Percentiles rank a stretch among this genome's conserved stretches.
Conservation (phyloP, 306 rosid genomes). For the Hippophae rhamnoides region DNA sequence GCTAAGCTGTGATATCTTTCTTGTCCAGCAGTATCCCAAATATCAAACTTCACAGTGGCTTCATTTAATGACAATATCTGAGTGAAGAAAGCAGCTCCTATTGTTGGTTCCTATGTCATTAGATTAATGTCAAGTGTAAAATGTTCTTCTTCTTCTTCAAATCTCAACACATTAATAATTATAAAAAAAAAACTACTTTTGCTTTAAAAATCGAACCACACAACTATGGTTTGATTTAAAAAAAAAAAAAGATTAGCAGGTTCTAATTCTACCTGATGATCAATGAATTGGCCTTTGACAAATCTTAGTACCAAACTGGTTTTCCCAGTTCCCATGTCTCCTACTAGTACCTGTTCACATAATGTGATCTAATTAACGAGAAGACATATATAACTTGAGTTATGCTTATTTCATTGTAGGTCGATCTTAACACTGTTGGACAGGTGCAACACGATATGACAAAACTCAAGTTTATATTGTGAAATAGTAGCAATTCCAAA, state of each 20-base stretch:
- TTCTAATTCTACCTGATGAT: conserved; percentile 45
- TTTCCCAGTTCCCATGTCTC: conserved; percentile 55
- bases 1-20: conserved; percentile 87
- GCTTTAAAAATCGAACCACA: neutral
- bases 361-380: neutral
- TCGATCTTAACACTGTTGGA: neutral
- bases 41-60: conserved; percentile 81
- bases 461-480: too few species aligned
- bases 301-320: conserved; percentile 69
- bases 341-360: conserved; percentile 34
- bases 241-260: neutral
- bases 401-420: neutral
- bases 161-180: neutral
- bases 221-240: too few species aligned
- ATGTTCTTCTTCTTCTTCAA: neutral
- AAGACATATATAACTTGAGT: neutral
- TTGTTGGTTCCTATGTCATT: conserved; percentile 62
- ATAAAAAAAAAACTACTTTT: neutral
- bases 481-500: too few species aligned
- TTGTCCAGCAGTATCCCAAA: conserved; percentile 98
- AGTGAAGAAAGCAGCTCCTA: conserved; percentile 92
- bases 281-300: conserved; percentile 68
- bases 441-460: too few species aligned
- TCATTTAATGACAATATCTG: conserved; percentile 70
- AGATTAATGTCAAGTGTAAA: neutral